Evolutionary conservation across 805 yeast genomes (phyloP).

Genomic region (Spathaspora gorwiae): DNA sequence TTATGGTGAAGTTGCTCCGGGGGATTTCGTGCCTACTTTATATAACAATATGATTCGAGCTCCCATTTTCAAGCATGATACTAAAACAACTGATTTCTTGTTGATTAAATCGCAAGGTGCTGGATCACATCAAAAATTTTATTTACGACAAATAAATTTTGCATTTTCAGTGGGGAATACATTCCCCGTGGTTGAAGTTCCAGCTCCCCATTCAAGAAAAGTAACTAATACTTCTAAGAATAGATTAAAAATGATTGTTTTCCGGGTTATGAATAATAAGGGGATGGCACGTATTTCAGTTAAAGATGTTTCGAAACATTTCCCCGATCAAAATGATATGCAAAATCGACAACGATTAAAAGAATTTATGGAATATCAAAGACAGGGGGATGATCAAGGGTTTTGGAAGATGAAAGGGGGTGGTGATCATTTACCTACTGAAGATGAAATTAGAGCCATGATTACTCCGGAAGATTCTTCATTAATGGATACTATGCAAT

Average conservation of each 20-base stretch:
- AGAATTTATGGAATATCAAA: slow-evolving; percentile 96
- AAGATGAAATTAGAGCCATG: slow-evolving; percentile 74
- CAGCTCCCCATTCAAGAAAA: slow-evolving; percentile 96
- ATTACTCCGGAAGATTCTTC: slow-evolving; percentile 89
- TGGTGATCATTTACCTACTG: slow-evolving; percentile 58
- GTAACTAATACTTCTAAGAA: slow-evolving; percentile 91
- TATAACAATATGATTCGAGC: slow-evolving; percentile 91
- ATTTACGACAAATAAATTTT: slow-evolving; percentile 62
- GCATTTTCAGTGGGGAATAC: slow-evolving; percentile 87
- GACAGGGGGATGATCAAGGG: slow-evolving; percentile 92
- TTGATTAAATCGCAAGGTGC: slow-evolving; percentile 76
- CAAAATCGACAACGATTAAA: slow-evolving; percentile 92
- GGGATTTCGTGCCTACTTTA: slow-evolving; percentile 87
- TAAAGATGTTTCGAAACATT: slow-evolving; percentile 83
- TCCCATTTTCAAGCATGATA: slow-evolving; percentile 86
- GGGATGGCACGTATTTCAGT: slow-evolving; percentile 74
- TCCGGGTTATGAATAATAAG: slow-evolving; percentile 72
- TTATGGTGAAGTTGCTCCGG: slow-evolving; percentile 93
- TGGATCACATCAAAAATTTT: slow-evolving; percentile 68
- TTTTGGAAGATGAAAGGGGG: slow-evolving; percentile 77
- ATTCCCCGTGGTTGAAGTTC: slow-evolving; percentile 89
- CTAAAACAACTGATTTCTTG: slow-evolving; percentile 73
- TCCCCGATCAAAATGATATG: slow-evolving; percentile 96
- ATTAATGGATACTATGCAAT: slow-evolving; percentile 85
- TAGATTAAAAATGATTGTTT: slow-evolving; percentile 89